Evolutionary conservation across 805 yeast genomes (phyloP), one percentile per base, ranked within the genome.

Genomic region (Wickerhamiella azyma): DNA sequence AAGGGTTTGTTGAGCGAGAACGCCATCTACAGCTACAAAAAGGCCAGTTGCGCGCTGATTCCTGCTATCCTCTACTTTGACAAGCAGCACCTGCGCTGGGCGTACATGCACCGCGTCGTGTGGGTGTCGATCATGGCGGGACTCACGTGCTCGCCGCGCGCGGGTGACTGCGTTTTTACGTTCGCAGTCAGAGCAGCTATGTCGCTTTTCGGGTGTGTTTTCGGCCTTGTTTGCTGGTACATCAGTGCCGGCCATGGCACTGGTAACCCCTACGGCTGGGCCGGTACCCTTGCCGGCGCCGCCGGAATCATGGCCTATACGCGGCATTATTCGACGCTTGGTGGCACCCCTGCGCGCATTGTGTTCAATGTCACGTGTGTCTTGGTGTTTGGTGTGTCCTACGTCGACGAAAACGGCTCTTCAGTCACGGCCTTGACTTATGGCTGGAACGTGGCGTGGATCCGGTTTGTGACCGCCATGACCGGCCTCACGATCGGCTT

Each of bases 221-320:
- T 58, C 3, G 66, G 62, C 0, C 52, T 63, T 58, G 58, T 59
- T 3, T 57, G 51, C 4, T 64, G 66, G 66, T 64, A 64, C 43
- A 62, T 64, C 5, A n/a, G 36, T 9, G 33, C 49, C 14, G 46
- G 46, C 5, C n/a, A 9, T 13, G 66, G 67, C 10, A 17, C 44
- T 1, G 66, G 67, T 1, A 63, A 61, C 39, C 55, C 56, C 0
- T 60, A 50, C 36, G 66, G 67, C 1, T 59, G 54, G 39, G 65
- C 59, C 3, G 59, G 55, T 1, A 59, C 59, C 9, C 50, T 52
- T 8, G 60, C 56, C 0, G 56, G 55, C 10, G 47, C 56, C 3
- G 53, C 53, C 45, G 37, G 56, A 6, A 44, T 51, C 29, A 47
- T 61, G 14, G 52, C 53, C 14, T 62, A 53, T 45, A 57, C 56